Conservation (phyloP, 2,329 filamentous ascomycete genomes). For the Paecilomyces dactylethromorphus region DNA sequence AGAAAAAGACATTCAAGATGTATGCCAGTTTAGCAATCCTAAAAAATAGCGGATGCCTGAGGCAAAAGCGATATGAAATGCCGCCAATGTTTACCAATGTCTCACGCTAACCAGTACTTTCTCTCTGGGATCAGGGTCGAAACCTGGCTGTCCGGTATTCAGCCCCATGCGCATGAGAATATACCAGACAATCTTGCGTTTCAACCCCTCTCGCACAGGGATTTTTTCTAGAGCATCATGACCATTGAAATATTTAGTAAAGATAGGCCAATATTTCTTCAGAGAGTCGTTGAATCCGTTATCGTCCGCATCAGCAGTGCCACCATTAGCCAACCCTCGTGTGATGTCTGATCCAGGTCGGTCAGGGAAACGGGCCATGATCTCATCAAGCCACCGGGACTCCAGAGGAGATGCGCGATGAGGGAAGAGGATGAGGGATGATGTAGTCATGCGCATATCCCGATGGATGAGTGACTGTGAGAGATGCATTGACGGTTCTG, state of each 20-base stretch:
- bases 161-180: constrained; percentile 60
- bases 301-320: constrained; percentile 14
- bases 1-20: not conserved
- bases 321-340: constrained; percentile 5
- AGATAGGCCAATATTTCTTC: constrained; percentile 61
- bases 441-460: constrained; percentile 32
- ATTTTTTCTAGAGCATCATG: constrained; percentile 78
- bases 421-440: constrained; percentile 69
- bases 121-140: constrained; percentile 26
- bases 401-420: constrained; percentile 73
- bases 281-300: constrained; percentile 30
- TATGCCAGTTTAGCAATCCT: not conserved
- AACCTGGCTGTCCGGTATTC: constrained; percentile 37
- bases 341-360: constrained; percentile 6
- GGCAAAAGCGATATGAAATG: not conserved
- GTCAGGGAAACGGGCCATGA: constrained; percentile 33
- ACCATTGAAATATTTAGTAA: constrained; percentile 85
- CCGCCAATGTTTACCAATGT: constrained; percentile 56
- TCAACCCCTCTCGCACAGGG: constrained; percentile 75
- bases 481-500: constrained; percentile 18
- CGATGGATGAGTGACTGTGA: constrained; percentile 28
- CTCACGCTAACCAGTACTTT: constrained; percentile 54
- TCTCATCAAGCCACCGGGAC: constrained; percentile 58
- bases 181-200: constrained; percentile 60
- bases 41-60: not conserved